Evolutionary conservation across 805 yeast species (phyloP), one percentile per base, ranked within the genome.

Genomic region (Yamadazyma sp.): DNA sequence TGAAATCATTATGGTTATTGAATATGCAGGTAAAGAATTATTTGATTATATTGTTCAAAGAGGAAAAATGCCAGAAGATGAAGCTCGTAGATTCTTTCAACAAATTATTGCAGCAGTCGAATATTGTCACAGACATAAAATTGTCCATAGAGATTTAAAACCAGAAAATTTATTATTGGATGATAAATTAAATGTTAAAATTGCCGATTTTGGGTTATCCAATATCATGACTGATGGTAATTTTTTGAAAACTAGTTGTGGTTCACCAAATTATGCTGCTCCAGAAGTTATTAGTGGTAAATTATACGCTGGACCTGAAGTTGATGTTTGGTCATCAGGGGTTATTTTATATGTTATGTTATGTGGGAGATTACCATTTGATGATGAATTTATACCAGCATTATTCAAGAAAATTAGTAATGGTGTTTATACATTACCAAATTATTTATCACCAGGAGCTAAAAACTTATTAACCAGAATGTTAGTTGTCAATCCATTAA

Each of bases 221-320:
- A 89, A 89, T 58, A 88, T 89, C 48, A 89, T 89, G 98, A 91
- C 96, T 12, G 98, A 89, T 62, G 98, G 98, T 41, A 89, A 89
- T 58, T 89, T 89, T 57, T 70, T 89, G 53, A 91, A 89, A 56
- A 89, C 98, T 2, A 80, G 89, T 48, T 91, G 98, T 65, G 98
- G 98, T 4, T 83, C 95, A 6, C 98, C 98, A 37, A 91, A 91
- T 56, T 89, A 89, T 59, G 97, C 98, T 5, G 97, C 98, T 0
- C 98, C 98, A 1, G 98, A 89, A 61, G 97, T 89, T 19, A 89
- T 89, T 39, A 79, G 89, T 42, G 97, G 97, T 23, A 87, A 91
- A 56, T 70, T 91, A 35, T 91, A 89, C 50, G 98, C 97, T 2
- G 98, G 98, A 7, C 97, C 98, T 3, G 97, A 91, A 61, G 97